These are phyloP conservation scores for Arachnomyces sp. DNA, from an alignment of 2,329 filamentous ascomycete species.

Conservation along the genomic window DNA sequence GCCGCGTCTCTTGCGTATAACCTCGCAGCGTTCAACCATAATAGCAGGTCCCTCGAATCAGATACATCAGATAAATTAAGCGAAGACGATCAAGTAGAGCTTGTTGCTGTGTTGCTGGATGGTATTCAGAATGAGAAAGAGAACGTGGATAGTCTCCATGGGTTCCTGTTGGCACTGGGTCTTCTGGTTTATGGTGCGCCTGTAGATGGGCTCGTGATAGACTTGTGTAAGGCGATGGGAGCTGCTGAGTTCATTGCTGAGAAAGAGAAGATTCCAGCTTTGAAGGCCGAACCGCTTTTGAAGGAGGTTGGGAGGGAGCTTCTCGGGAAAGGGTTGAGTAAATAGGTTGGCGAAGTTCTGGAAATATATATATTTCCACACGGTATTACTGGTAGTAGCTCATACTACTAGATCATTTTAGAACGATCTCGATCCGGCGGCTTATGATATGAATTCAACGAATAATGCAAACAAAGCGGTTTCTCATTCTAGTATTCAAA, in stretches of 20 bases:
- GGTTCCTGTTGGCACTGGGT: slow-evolving; percentile 67
- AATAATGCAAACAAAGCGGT: too few relatives aligned
- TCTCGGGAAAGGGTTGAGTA: slow-evolving; percentile 31
- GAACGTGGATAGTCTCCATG: slow-evolving; percentile 62
- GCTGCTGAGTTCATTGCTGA: slow-evolving; percentile 54
- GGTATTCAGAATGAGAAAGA: slow-evolving; percentile 50
- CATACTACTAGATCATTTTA: too few relatives aligned
- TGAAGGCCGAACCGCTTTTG: slow-evolving; percentile 52
- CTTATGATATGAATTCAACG: too few relatives aligned
- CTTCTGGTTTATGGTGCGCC: slow-evolving; percentile 64
- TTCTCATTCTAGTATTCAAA: too few relatives aligned
- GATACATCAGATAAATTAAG: slow-evolving; percentile 46
- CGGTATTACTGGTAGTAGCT: too few relatives aligned
- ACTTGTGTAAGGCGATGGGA: slow-evolving; percentile 71
- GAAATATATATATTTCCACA: too few relatives aligned
- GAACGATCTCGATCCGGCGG: too few relatives aligned
- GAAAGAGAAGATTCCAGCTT: slow-evolving; percentile 45
- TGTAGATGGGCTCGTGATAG: slow-evolving; percentile 64
- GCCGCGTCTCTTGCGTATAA: slow-evolving; percentile 81
- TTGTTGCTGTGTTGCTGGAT: slow-evolving; percentile 73
- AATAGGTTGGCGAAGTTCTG: too few relatives aligned
- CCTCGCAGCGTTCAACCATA: slow-evolving; percentile 61
- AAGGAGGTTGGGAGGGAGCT: slow-evolving; percentile 40
- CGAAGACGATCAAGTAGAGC: slow-evolving; percentile 66
- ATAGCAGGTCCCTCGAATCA: slow-evolving; percentile 50